A percentile compares a stretch with the other conserved stretches of the same genome.
phyloP scores from a whole-genome alignment of 495 filamentous ascomycete genomes.

The Choiromyces venosus region DNA sequence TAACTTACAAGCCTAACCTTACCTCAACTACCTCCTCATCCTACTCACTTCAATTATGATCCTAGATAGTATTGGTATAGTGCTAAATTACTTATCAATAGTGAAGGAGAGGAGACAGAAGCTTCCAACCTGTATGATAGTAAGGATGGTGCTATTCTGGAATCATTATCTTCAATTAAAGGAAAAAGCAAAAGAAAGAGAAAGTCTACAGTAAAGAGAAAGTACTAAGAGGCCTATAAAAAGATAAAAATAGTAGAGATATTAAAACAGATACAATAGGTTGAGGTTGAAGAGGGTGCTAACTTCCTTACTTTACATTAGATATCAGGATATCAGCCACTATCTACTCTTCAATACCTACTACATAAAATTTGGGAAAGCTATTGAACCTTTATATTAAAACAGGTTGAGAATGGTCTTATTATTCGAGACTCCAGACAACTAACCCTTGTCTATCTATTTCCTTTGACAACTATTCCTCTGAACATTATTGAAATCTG shows the following conservation, averaged over 20 bases:
- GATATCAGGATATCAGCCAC: not conserved
- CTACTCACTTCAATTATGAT: not conserved
- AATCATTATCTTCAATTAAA: not conserved
- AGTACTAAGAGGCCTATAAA: not conserved
- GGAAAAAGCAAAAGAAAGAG: not conserved
- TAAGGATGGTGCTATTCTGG: not conserved
- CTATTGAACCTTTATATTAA: not conserved
- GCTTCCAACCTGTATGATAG: not conserved
- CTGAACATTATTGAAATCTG: not conserved
- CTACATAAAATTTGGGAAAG: not conserved
- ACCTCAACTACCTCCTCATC: not conserved
- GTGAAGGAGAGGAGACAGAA: not conserved
- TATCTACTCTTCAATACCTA: not conserved
- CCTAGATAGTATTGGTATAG: not conserved
- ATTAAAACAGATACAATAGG: not conserved
- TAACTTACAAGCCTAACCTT: not conserved
- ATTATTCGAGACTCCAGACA: not conserved
- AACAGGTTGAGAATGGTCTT: not conserved
- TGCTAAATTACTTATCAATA: not conserved
- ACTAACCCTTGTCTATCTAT: not conserved
- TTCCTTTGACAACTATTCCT: not conserved
- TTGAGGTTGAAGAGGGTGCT: not conserved
- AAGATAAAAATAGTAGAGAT: not conserved
- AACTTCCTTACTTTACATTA: not conserved
- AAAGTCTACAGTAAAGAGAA: not conserved